Evolutionary conservation across 108 stramenopile genomes (phyloP).

Genomic region (Nitzschia sp.): DNA sequence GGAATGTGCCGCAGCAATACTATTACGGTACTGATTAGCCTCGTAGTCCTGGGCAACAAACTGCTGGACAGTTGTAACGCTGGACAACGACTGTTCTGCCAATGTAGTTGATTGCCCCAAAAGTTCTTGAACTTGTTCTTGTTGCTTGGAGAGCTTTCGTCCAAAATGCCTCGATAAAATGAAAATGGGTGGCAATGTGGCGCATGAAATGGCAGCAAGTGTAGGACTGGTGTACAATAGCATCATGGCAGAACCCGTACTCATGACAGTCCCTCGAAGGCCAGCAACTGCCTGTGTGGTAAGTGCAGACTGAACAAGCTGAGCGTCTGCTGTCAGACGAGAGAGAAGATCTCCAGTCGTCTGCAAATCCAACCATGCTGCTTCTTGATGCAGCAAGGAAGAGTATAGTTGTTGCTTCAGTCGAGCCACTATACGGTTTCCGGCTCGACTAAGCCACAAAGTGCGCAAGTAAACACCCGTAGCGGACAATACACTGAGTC

Average conservation of each 20-base stretch:
- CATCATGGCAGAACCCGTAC: constrained; percentile 57
- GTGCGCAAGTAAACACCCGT: constrained; percentile 63
- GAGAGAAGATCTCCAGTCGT: constrained; percentile 78
- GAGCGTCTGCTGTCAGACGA: constrained; percentile 74
- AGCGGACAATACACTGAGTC: constrained; percentile 55
- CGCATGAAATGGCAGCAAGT: constrained; percentile 67
- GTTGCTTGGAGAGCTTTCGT: constrained; percentile 46
- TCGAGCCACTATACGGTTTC: constrained; percentile 75
- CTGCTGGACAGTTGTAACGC: constrained; percentile 68
- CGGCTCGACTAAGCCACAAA: constrained; percentile 62
- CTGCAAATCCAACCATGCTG: constrained; percentile 69
- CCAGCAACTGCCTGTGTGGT: constrained; percentile 76
- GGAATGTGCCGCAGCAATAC: constrained; percentile 57
- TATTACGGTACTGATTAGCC: constrained; percentile 49
- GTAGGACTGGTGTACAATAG: constrained; percentile 75
- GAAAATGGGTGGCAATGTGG: constrained; percentile 75
- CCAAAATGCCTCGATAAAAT: constrained; percentile 61
- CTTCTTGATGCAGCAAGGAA: constrained; percentile 68
- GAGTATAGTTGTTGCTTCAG: constrained; percentile 62
- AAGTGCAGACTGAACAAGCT: constrained; percentile 67
- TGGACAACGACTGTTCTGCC: constrained; percentile 71
- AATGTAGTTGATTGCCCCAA: constrained; percentile 63
- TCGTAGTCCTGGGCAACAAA: constrained; percentile 74
- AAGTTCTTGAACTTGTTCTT: constrained; percentile 59
- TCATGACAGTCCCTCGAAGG: constrained; percentile 64